These are phyloP conservation scores for Tolypocladium endophyticum DNA, from an alignment of 2,329 filamentous ascomycete species.

Conservation along the genomic window DNA sequence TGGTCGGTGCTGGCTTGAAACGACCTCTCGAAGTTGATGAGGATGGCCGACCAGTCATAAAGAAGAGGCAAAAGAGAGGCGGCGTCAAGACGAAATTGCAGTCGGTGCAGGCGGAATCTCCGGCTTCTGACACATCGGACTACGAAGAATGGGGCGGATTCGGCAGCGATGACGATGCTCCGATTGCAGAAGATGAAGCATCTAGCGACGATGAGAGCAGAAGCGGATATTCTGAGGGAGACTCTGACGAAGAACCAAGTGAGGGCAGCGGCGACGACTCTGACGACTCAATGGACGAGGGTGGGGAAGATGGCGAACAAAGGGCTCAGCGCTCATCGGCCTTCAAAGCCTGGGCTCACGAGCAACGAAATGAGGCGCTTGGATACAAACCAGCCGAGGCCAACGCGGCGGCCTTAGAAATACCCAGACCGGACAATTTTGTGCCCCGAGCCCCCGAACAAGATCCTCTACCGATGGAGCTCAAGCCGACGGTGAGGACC, in stretches of 20 bases:
- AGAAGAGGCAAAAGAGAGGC: slow-evolving; percentile 67
- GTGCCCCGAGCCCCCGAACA: slow-evolving; percentile 56
- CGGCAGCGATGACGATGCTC: slow-evolving; percentile 33
- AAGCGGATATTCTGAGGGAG: slow-evolving; percentile 14
- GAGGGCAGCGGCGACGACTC: slow-evolving; percentile 19
- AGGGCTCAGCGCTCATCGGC: slow-evolving; percentile 40
- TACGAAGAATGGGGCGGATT: slow-evolving; percentile 53
- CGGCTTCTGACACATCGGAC: slow-evolving; percentile 25
- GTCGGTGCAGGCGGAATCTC: slow-evolving; percentile 26
- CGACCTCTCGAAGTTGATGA: slow-evolving; percentile 73
- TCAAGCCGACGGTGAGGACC: slow-evolving; percentile 48
- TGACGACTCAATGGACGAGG: slow-evolving; percentile 20
- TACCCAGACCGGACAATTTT: slow-evolving; percentile 52
- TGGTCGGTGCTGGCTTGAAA: slow-evolving; percentile 70
- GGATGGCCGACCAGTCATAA: slow-evolving; percentile 69
- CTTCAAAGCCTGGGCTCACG: slow-evolving; percentile 89
- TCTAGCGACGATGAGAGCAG: slow-evolving; percentile 15
- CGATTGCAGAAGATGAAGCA: slow-evolving; percentile 10
- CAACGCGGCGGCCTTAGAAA: slow-evolving; percentile 31
- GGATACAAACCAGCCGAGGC: slow-evolving; percentile 46
- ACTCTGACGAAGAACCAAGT: slow-evolving; percentile 17
- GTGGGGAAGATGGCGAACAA: slow-evolving; percentile 11
- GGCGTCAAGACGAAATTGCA: slow-evolving; percentile 46
- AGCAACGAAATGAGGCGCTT: slow-evolving; percentile 74
- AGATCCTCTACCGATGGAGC: slow-evolving; percentile 58